Evolutionary conservation across 1,139 yeast genomes (phyloP).

Genomic region (Saccharomyces hybrid): DNA sequence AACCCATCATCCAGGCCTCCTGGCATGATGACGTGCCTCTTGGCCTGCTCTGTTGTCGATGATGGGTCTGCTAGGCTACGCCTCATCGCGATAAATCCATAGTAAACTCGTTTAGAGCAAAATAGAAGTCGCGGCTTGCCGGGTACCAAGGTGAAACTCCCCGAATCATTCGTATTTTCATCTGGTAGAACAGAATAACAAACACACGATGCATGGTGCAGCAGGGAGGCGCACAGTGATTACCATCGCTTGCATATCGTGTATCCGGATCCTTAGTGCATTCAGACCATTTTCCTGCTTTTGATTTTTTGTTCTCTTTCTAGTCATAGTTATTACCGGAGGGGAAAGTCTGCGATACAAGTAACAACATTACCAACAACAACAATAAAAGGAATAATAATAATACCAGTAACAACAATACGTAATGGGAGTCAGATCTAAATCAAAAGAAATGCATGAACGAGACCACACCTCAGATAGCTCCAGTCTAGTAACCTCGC

Average conservation of each 20-base stretch:
- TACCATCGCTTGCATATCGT: neutral
- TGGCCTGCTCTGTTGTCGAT: neutral
- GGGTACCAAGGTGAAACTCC: neutral
- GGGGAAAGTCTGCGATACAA: neutral
- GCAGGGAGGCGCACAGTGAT: neutral
- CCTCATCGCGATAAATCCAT: neutral
- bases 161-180: neutral
- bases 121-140: neutral
- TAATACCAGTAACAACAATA: neutral
- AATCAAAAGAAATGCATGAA: constrained; percentile 19
- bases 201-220: neutral
- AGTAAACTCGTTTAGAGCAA: neutral
- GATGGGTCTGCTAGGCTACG: neutral
- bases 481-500: constrained; percentile 18
- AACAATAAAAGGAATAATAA: neutral
- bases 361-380: neutral
- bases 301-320: neutral
- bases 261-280: neutral
- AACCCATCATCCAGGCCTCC: neutral
- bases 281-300: neutral
- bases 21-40: neutral
- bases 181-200: neutral
- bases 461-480: constrained; percentile 12
- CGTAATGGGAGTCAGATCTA: constrained; percentile 15
- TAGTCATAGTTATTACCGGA: neutral